Percentiles rank a stretch among this genome's conserved stretches.
These are phyloP conservation scores for Colletotrichum eremochloae DNA, from an alignment of 2,329 filamentous ascomycete species.

Conservation along the genomic window DNA sequence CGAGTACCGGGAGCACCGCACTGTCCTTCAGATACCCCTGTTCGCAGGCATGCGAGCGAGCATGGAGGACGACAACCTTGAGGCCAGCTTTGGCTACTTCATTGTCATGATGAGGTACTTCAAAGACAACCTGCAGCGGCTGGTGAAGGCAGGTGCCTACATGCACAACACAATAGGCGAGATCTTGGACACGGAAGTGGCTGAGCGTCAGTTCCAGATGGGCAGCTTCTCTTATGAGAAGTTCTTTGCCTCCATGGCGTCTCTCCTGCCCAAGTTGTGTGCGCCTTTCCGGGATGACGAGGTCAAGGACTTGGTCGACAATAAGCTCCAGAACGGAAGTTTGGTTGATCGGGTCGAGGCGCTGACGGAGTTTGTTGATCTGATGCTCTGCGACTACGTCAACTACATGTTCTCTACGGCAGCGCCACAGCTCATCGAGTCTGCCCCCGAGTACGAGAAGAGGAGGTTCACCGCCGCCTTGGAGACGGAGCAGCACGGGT, in stretches of 20 bases:
- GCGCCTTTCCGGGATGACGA: constrained; percentile 85
- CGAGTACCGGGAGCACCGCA: constrained; percentile 70
- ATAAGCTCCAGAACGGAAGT: constrained; percentile 70
- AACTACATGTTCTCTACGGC: constrained; percentile 83
- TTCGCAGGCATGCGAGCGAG: constrained; percentile 72
- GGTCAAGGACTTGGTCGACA: constrained; percentile 76
- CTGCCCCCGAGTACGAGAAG: constrained; percentile 80
- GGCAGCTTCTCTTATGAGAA: constrained; percentile 85
- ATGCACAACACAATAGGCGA: constrained; percentile 83
- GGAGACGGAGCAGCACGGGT: constrained; percentile 65
- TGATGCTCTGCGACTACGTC: constrained; percentile 84
- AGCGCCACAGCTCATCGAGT: constrained; percentile 78
- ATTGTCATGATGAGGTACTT: constrained; percentile 79
- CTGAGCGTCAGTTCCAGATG: constrained; percentile 75
- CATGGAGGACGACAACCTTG: constrained; percentile 74
- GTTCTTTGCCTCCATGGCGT: constrained; percentile 83
- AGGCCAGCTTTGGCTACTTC: constrained; percentile 76
- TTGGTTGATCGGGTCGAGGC: constrained; percentile 83
- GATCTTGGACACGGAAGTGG: constrained; percentile 79
- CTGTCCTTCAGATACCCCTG: constrained; percentile 61
- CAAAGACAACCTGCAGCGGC: constrained; percentile 77
- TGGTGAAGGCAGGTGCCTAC: constrained; percentile 78
- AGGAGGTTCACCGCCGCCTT: constrained; percentile 77
- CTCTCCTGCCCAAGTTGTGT: constrained; percentile 82
- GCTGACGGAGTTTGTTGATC: constrained; percentile 80